These are phyloP conservation scores for Anethum foeniculum DNA, from an alignment of 140 eudicot species.

Conservation along the genomic window DNA sequence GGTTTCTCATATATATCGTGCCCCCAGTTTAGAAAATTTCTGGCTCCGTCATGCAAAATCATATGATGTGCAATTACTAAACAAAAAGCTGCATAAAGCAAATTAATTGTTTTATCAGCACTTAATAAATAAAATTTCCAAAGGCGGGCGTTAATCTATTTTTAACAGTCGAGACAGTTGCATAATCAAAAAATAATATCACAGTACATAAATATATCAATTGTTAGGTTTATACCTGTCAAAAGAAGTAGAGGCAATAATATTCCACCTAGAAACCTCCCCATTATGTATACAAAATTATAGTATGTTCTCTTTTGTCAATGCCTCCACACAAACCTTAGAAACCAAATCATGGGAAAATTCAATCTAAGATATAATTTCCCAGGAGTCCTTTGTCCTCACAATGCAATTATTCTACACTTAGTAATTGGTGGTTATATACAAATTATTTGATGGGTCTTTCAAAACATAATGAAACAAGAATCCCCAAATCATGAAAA, in stretches of 20 bases:
- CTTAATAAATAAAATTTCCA: not conserved
- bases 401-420: not conserved
- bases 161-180: not conserved
- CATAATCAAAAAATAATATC: not conserved
- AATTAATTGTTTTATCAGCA: not conserved
- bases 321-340: not conserved
- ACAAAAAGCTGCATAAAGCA: not conserved
- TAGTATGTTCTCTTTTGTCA: not conserved
- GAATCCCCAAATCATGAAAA: not conserved
- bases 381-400: not conserved
- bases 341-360: not conserved
- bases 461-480: not conserved
- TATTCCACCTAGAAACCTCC: slow-evolving; percentile 28
- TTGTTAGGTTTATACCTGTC: slow-evolving; percentile 26
- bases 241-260: slow-evolving; percentile 49
- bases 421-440: not conserved
- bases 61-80: not conserved
- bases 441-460: not conserved
- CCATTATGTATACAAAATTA: slow-evolving; percentile 26
- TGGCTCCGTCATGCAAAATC: too few species aligned
- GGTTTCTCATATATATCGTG: too few species aligned
- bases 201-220: not conserved
- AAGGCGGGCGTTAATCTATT: not conserved
- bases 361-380: not conserved
- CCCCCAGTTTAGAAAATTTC: too few species aligned